A percentile compares a stretch with the other conserved stretches of the same genome.
phyloP scores from a whole-genome alignment of 495 filamentous ascomycete species.

The Thozetella sp. region DNA sequence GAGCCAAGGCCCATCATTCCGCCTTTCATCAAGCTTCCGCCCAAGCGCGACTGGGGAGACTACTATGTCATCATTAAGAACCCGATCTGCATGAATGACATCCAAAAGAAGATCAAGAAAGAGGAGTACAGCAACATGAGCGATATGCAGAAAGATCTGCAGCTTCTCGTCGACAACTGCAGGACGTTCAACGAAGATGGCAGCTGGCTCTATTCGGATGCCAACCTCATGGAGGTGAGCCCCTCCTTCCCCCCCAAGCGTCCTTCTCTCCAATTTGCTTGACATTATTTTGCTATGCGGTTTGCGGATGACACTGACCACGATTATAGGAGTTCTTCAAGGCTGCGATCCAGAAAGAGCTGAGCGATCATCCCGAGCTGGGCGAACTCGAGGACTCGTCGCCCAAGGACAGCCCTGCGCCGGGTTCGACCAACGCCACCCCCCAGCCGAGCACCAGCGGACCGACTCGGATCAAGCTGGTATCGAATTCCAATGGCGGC shows the following conservation, averaged over 20 bases:
- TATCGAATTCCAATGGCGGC: conserved; percentile 58
- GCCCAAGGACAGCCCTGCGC: conserved; percentile 63
- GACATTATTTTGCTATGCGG: neutral
- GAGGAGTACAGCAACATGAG: conserved; percentile 82
- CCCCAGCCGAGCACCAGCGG: conserved; percentile 57
- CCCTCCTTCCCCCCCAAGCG: conserved; percentile 5
- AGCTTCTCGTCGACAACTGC: conserved; percentile 85
- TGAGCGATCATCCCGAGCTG: conserved; percentile 72
- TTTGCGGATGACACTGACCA: neutral
- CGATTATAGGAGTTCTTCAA: conserved; percentile 62
- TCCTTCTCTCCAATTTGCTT: too few relatives aligned
- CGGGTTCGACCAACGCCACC: conserved; percentile 67
- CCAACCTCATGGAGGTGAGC: conserved; percentile 88
- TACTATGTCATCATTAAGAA: conserved; percentile 92
- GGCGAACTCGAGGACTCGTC: conserved; percentile 66
- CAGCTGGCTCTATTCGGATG: conserved; percentile 88
- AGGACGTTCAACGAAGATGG: conserved; percentile 94
- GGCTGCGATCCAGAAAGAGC: conserved; percentile 67
- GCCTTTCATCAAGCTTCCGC: conserved; percentile 88
- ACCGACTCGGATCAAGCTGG: conserved; percentile 55
- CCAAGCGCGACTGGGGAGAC: conserved; percentile 84
- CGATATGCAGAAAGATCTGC: conserved; percentile 81
- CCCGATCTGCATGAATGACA: conserved; percentile 92
- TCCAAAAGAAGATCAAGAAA: conserved; percentile 90
- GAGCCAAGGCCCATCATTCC: conserved; percentile 81